Evolutionary conservation across 768 basidiomycete species (phyloP), one percentile per base, ranked within the genome.

Genomic region (Cubamyces lactineus): DNA sequence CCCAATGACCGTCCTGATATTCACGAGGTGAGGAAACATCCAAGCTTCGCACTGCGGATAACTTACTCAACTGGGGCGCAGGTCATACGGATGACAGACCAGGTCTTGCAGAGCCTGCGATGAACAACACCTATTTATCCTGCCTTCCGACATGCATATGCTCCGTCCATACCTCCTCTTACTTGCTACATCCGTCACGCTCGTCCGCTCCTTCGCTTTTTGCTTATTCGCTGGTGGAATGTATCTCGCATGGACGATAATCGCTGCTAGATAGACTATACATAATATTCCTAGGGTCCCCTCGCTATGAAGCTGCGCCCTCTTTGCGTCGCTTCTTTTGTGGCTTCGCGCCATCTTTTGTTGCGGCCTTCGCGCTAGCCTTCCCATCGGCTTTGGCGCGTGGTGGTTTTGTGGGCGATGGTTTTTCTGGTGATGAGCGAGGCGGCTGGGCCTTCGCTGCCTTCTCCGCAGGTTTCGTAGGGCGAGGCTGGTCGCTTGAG

Each of bases 1-100:
- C 92, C 95, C 5, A 78, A 81, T 53, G 86, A 93, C 34, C 76
- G 97, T 65, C 95, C 95, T 17, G 86, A 90, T 75, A 95, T 98
- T 34, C 85, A 93, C 64, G 77, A 88, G 84, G 95, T 94, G 65
- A 26, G 78, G 69, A n/a, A 15, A 30, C 7, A 12, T 23, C 28
- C 34, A 2, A 2, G 13, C 12, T 16, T 12, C 12, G 13, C 6
- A 17, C 26, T 0, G 17, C 40, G 16, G 1, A 17, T 2, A 38
- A 7, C 17, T 6, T 28, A 6, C 21, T 19, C 23, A 34, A 12
- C 30, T 34, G 2, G 7, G 30, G 45, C 24, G 30, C 65, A 92
- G 89, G 85, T 93, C 42, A 82, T 92, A 56, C 74, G 80, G 67
- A 78, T 78, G 78, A 88, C 89, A 2, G 84, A 91, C 65, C 77